These are phyloP conservation scores for Lachancea cidri DNA, from an alignment of 805 yeast species.

Conservation along the genomic window DNA sequence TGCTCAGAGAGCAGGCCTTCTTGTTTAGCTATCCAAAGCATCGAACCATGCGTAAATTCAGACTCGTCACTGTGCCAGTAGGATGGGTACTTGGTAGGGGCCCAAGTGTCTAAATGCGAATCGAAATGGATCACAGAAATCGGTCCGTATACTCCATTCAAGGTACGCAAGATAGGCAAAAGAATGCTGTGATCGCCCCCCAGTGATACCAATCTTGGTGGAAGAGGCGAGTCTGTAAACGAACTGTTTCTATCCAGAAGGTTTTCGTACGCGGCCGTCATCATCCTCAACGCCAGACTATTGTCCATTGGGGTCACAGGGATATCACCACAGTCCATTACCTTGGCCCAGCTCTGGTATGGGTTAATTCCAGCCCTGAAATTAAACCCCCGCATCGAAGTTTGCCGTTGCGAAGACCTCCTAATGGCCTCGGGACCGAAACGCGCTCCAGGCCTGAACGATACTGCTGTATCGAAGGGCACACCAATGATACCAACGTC, in stretches of 20 bases:
- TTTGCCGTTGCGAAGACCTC: constrained; percentile 66
- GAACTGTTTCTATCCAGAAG: constrained; percentile 36
- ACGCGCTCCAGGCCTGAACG: constrained; percentile 76
- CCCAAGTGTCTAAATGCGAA: constrained; percentile 81
- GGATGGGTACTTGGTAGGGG: constrained; percentile 64
- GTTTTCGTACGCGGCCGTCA: constrained; percentile 54
- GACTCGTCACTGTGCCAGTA: constrained; percentile 54
- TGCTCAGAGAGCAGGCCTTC: constrained; percentile 57
- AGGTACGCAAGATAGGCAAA: constrained; percentile 65
- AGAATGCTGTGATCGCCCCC: constrained; percentile 84
- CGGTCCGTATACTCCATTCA: constrained; percentile 56
- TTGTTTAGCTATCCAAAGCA: constrained; percentile 74
- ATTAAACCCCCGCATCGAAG: constrained; percentile 64
- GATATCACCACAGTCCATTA: constrained; percentile 65
- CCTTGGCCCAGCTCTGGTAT: constrained; percentile 46
- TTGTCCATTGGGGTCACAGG: constrained; percentile 68
- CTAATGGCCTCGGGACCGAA: constrained; percentile 76
- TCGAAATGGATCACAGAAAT: constrained; percentile 76
- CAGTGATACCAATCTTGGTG: constrained; percentile 63
- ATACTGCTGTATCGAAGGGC: constrained; percentile 79
- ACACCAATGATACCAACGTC: constrained; percentile 75
- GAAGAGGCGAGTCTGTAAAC: constrained; percentile 22
- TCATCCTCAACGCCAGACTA: constrained; percentile 54
- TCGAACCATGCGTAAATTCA: constrained; percentile 75
- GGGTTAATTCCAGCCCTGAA: constrained; percentile 59